phyloP scores from a whole-genome alignment of 139 green algal genomes.

The Chlorella vulgaris region DNA sequence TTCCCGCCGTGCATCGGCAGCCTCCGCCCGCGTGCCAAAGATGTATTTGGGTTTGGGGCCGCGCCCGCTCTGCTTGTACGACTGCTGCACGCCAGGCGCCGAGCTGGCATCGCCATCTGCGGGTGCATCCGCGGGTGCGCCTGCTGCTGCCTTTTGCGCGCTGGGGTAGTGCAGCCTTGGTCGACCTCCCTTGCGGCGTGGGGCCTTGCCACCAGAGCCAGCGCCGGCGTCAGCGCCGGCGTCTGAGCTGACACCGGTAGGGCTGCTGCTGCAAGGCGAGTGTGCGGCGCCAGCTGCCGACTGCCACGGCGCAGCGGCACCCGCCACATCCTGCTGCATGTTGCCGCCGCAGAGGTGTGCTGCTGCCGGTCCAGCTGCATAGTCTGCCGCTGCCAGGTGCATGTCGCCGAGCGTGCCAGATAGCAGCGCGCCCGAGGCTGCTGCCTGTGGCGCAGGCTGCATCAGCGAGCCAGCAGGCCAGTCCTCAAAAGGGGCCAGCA shows the following conservation, averaged over 20 bases:
- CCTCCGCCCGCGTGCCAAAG: slow-evolving; percentile 34
- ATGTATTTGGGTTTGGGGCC: slow-evolving; percentile 53
- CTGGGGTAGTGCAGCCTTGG: slow-evolving; percentile 3
- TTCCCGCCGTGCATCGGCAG: slow-evolving; percentile 34
- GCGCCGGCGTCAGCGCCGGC: neutral
- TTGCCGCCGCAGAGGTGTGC: too few relatives aligned
- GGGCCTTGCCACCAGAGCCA: neutral
- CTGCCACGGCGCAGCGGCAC: neutral
- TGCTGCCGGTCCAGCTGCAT: too few relatives aligned
- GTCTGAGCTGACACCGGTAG: too few relatives aligned
- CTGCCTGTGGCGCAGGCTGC: neutral
- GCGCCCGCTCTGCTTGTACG: slow-evolving; percentile 22
- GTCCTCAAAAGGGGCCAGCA: slow-evolving; percentile 28
- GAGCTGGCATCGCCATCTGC: too few relatives aligned
- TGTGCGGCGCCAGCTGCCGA: too few relatives aligned
- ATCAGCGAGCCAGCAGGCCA: slow-evolving; percentile 10
- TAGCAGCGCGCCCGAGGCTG: too few relatives aligned
- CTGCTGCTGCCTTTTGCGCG: neutral
- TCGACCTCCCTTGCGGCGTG: slow-evolving; percentile 11
- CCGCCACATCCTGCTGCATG: too few relatives aligned
- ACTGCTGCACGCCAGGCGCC: neutral
- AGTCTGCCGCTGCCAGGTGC: too few relatives aligned
- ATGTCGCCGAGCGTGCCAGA: too few relatives aligned
- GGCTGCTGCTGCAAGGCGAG: neutral
- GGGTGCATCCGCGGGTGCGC: neutral